Base-by-base conservation (phyloP, 169 alveolate species). In the Toxoplasma gondii region DNA sequence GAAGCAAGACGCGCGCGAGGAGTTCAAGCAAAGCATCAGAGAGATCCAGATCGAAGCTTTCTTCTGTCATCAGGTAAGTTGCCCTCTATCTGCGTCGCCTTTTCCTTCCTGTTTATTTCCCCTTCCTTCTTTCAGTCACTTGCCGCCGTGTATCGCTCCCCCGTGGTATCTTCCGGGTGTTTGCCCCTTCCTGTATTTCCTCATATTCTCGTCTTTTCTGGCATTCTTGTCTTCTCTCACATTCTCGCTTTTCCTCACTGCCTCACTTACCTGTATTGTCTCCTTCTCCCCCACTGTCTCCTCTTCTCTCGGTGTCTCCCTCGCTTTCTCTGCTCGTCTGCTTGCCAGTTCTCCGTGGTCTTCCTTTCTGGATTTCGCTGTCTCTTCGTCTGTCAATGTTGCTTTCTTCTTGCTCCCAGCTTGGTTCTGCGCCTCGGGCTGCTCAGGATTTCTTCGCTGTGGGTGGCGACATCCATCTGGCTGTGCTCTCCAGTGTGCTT, bases 1-100 rank as follows among this genome's bases (percentile, higher is more conserved):
- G 54, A 74, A 91, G 88, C 54, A 78, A 0, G 91, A 93, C 91
- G 67, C 58, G 24, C 86, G 78, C 29, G 91, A 93, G 34, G 93
- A 93, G 58, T 87, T 86, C 53, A 83, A 87, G 88, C 95, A 93
- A 78, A 81, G 91, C 44, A 92, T 92, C 67, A 92, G 81, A 74
- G 94, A 93, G 82, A 83, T 87, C 31, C n/a, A 27, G 0, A 27
- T 93, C 19, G 45, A 45, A 36, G 95, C 95, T 9, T 93, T 83
- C 58, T 86, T 39, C 44, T 87, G 93, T 82, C 69, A 39, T 12
- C 92, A 92, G 74, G 92, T 83, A 83, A 34, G 5, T 36, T 9
- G 4, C 64, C 29, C 27, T n/a, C 17, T 64, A 17, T 64, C 27
- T 27, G 17, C 78, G 27, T 22, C 27, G 78, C 27, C 22, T 31